A percentile compares a stretch with the other conserved stretches of the same genome.
Evolutionary conservation across 371 early-diverging fungal species (phyloP).

Genomic region (Apophysomyces sp.): DNA sequence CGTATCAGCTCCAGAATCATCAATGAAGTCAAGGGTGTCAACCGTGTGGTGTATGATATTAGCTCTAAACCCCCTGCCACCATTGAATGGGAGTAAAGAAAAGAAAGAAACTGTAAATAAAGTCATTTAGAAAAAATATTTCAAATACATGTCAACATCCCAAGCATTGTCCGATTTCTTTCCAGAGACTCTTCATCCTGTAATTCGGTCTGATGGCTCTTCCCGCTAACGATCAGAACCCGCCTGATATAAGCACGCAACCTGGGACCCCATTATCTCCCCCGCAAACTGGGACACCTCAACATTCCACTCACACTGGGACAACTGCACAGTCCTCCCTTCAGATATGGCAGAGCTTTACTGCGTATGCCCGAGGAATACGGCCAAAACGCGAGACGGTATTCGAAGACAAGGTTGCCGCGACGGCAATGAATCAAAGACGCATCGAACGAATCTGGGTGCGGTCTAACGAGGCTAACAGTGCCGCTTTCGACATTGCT

Average conservation of each 20-base stretch:
- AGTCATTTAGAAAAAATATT: background rate
- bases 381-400: background rate
- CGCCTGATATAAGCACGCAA: background rate
- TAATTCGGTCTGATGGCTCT: too few relatives aligned
- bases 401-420: background rate
- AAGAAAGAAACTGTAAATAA: conserved; percentile 25
- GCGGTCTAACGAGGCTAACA: background rate
- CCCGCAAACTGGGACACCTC: background rate
- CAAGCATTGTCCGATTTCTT: too few relatives aligned
- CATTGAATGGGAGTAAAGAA: conserved; percentile 87
- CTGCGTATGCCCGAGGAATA: background rate
- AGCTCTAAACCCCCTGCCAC: conserved; percentile 95
- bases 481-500: background rate
- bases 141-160: too few relatives aligned
- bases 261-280: background rate
- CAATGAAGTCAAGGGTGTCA: conserved; percentile 97
- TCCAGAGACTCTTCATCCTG: too few relatives aligned
- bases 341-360: background rate
- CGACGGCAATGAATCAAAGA: background rate
- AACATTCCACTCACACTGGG: too few relatives aligned
- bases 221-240: background rate
- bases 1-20: conserved; percentile 91
- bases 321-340: background rate
- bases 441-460: background rate
- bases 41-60: conserved; percentile 96